Evolutionary conservation across 495 filamentous ascomycete genomes (phyloP).

Genomic region (Hypoxylon trugodes): DNA sequence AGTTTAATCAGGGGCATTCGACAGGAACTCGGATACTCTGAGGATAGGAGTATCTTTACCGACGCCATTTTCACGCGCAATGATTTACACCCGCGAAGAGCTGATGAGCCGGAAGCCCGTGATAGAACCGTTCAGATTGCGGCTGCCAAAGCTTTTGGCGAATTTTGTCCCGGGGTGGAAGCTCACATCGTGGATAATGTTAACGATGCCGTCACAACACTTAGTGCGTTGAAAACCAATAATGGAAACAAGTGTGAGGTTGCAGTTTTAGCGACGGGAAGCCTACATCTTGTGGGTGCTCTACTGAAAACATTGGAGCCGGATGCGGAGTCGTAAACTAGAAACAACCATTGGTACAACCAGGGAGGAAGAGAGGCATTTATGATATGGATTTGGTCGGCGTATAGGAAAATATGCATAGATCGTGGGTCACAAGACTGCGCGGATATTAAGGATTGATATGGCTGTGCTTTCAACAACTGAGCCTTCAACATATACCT

Average conservation of each 20-base stretch:
- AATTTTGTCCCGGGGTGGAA: constrained; percentile 18
- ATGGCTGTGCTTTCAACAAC: constrained; percentile 16
- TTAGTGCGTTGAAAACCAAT: constrained; percentile 25
- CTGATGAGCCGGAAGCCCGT: constrained; percentile 29
- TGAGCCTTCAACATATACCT: neutral
- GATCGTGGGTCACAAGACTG: constrained; percentile 11
- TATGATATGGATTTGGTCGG: neutral
- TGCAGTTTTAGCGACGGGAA: constrained; percentile 75
- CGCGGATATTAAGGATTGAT: neutral
- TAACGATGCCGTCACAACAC: constrained; percentile 39
- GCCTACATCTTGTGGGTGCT: constrained; percentile 87
- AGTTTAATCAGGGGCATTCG: constrained; percentile 52
- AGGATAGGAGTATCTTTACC: constrained; percentile 37
- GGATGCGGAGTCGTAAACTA: constrained; percentile 37
- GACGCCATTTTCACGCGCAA: constrained; percentile 55
- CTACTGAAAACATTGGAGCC: constrained; percentile 77
- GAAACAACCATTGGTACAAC: neutral
- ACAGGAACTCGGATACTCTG: neutral
- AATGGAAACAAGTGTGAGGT: constrained; percentile 29
- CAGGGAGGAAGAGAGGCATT: too few relatives aligned
- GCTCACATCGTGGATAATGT: constrained; percentile 41
- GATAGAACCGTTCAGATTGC: constrained; percentile 49
- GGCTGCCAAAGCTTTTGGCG: constrained; percentile 40
- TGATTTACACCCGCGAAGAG: constrained; percentile 40
- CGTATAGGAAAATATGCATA: constrained; percentile 7